Evolutionary conservation across 148 eudicot species (phyloP).

Genomic region (Camellia granthamiana): DNA sequence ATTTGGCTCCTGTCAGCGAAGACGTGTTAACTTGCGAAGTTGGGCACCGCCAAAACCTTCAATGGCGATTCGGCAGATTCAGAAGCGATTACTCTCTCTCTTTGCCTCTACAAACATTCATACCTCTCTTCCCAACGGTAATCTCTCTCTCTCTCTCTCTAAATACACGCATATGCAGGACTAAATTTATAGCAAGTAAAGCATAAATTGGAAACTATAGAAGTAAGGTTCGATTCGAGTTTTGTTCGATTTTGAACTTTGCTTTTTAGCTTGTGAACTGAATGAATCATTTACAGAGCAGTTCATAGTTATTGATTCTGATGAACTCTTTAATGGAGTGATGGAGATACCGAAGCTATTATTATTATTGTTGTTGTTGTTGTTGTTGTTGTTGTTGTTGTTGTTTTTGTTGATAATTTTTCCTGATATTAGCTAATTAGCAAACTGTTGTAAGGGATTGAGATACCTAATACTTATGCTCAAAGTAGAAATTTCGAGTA

Average conservation of each 20-base stretch:
- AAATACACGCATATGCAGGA: background rate
- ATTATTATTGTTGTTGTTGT: too few relatives aligned
- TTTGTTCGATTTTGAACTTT: background rate
- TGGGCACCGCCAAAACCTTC: background rate
- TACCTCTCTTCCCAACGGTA: background rate
- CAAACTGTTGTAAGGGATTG: too few relatives aligned
- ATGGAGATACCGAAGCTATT: too few relatives aligned
- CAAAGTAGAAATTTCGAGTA: too few relatives aligned
- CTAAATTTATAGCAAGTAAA: background rate
- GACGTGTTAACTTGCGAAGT: background rate
- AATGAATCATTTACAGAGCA: background rate
- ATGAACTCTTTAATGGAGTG: too few relatives aligned
- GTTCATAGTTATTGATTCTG: background rate
- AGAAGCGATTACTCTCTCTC: slow-evolving; percentile 3
- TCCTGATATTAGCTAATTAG: too few relatives aligned
- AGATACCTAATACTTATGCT: too few relatives aligned
- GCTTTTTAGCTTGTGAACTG: background rate
- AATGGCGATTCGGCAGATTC: background rate
- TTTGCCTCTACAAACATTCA: background rate
- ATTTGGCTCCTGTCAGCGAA: too few relatives aligned
- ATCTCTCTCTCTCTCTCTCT: background rate
- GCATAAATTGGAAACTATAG: background rate
- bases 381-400: too few relatives aligned
- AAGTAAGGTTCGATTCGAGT: background rate
- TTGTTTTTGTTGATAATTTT: too few relatives aligned